Base-by-base conservation (phyloP, 345 rosid genomes). In the Salix caprea region DNA sequence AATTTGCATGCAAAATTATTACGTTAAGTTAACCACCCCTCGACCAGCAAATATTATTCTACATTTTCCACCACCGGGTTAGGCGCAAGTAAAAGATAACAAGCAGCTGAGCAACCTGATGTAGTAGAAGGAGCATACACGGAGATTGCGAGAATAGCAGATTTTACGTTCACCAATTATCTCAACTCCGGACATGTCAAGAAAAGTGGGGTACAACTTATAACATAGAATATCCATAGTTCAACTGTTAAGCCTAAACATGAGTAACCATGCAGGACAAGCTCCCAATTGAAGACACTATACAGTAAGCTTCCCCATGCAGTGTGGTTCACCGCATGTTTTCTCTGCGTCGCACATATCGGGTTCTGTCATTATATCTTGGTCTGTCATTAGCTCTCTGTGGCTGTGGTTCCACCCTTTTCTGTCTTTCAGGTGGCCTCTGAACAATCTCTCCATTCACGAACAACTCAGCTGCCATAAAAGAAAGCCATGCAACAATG, bases 371-470 rank as follows among this genome's bases (percentile, higher is more conserved):
- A 66, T 96, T 96, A 86, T 94, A 96, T 85, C 98, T 91, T n/a
- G 99, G 97, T 83, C 98, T 86, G 79, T 94, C 97, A 61, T 92
- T 89, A 15, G 94, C 93, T 87, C 98, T 88, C 86, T 92, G 98
- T 6, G 97, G 97, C 85, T 88, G 98, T 1, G 98, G 97, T 68
- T 90, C 95, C 79, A 94, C 97, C 81, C 97, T 85, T 77, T 88
- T 91, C 83, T 96, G 97, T 77, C 98, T 92, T 82, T 96, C 99
- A 6, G 99, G 98, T 56, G 97, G 70, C 77, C 98, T 86, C 80
- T 92, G 96, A 52, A 96, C 97, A 75, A 94, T 89, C 89, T 96
- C 98, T 9, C 98, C 98, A 73, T 96, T 92, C 69, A 96, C 98
- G 86, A 89, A 88, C 81, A 96, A 71, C 78, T 96, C 97, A 76